phyloP scores from a whole-genome alignment of 192 early-diverging fungal genomes.

The Umbelopsis ramanniana region DNA sequence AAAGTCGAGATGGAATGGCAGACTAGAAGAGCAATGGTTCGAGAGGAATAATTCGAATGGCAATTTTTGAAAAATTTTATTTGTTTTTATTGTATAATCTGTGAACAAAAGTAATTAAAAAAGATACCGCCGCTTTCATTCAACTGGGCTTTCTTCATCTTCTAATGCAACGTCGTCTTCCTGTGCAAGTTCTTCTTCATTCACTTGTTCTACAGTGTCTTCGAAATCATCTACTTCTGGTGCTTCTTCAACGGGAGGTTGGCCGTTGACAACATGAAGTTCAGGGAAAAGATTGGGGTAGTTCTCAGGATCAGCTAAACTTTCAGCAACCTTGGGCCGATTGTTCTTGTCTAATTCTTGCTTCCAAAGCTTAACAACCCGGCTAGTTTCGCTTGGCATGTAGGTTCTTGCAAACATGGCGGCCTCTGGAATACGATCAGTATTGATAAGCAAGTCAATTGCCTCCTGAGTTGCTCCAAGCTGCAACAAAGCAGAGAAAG shows the following conservation, averaged over 20 bases:
- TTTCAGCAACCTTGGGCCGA: slow-evolving; percentile 84
- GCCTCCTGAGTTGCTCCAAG: slow-evolving; percentile 79
- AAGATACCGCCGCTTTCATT: not conserved
- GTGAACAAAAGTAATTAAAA: slow-evolving; percentile 3
- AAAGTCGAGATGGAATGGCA: slow-evolving; percentile 5
- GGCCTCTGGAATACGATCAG: slow-evolving; percentile 92
- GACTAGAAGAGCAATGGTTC: not conserved
- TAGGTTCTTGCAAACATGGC: slow-evolving; percentile 93
- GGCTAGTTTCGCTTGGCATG: slow-evolving; percentile 73
- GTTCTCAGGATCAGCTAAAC: slow-evolving; percentile 83
- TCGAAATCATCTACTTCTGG: slow-evolving; percentile 3
- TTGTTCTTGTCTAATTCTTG: slow-evolving; percentile 64
- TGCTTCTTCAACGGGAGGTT: not conserved
- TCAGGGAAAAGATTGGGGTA: slow-evolving; percentile 92
- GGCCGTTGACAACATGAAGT: slow-evolving; percentile 35
- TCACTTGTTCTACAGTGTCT: not conserved
- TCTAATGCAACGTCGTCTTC: not conserved
- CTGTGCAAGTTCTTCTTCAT: not conserved
- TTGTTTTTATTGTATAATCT: slow-evolving; percentile 19
- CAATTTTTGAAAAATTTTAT: not conserved
- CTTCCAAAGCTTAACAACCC: slow-evolving; percentile 81
- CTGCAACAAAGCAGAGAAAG: slow-evolving; percentile 82
- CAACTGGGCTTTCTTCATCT: slow-evolving; percentile 4
- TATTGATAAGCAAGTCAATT: slow-evolving; percentile 84
- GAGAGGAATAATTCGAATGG: not conserved